A percentile compares a stretch with the other conserved stretches of the same genome.
Conservation (phyloP, 2,329 filamentous ascomycete genomes). For the Nothopassalora personata region DNA sequence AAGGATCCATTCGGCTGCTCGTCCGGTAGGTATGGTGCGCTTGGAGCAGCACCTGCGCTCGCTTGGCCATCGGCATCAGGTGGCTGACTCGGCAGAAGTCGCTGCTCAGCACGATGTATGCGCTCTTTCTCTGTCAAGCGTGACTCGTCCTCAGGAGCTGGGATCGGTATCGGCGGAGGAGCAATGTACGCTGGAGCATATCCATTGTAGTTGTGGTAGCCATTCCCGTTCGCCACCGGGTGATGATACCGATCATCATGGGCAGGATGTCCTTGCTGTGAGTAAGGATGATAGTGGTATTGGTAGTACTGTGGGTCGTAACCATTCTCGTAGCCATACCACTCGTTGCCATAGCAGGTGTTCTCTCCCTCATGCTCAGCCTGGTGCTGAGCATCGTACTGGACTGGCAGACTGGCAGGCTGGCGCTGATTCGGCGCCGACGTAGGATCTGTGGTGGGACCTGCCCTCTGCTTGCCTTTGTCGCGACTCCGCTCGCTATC, state of each 20-base stretch:
- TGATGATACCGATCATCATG: constrained; percentile 5
- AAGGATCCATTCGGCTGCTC: constrained; percentile 14
- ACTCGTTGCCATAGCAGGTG: constrained; percentile 6
- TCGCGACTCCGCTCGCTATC: constrained; percentile 58
- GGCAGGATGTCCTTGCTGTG: constrained; percentile 4
- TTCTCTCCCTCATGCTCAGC: neutral
- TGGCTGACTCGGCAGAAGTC: constrained; percentile 75
- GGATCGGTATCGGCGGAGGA: constrained; percentile 39
- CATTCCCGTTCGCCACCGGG: neutral
- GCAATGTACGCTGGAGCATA: constrained; percentile 11
- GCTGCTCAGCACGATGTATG: constrained; percentile 68
- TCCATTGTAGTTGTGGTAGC: neutral
- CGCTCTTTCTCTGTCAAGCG: constrained; percentile 75
- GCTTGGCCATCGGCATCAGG: constrained; percentile 38
- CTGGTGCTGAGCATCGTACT: neutral
- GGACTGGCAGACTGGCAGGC: neutral
- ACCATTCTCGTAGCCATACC: constrained; percentile 27
- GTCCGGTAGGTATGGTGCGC: constrained; percentile 26
- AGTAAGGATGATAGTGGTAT: constrained; percentile 4
- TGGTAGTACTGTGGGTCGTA: constrained; percentile 20
- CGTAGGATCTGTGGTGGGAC: constrained; percentile 6
- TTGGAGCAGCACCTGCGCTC: constrained; percentile 30
- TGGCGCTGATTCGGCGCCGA: neutral
- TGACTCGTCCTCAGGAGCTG: constrained; percentile 56
- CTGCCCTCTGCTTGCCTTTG: constrained; percentile 44